phyloP scores from a whole-genome alignment of 768 basidiomycete genomes.

The Russula ochroleuca region DNA sequence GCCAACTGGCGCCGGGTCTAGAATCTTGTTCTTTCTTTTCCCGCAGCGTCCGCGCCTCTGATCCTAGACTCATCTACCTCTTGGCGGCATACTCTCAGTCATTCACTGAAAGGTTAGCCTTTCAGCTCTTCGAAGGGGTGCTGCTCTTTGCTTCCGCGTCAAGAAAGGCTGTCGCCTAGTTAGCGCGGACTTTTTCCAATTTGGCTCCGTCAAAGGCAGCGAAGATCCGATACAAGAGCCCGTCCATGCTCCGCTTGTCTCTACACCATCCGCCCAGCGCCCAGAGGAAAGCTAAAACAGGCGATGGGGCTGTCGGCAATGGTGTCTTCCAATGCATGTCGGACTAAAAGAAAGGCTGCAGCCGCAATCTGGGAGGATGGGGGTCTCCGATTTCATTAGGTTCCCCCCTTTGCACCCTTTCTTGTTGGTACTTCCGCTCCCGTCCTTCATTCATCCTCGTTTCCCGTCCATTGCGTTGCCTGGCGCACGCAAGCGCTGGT shows the following conservation, averaged over 20 bases:
- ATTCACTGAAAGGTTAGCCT: not conserved
- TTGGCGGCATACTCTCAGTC: not conserved
- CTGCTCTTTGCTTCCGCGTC: not conserved
- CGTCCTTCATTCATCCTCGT: constrained; percentile 13
- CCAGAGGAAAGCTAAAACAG: not conserved
- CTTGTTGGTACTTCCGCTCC: not conserved
- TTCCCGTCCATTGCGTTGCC: not conserved
- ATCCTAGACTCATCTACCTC: not conserved
- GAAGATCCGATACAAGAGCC: constrained; percentile 16
- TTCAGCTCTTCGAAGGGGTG: not conserved
- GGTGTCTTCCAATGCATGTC: not conserved
- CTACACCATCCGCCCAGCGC: not conserved
- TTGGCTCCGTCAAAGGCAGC: constrained; percentile 21
- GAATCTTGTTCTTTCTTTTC: constrained; percentile 9
- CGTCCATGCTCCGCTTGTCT: not conserved
- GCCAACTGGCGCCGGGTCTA: constrained; percentile 12
- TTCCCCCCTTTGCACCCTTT: not conserved
- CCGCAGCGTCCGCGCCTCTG: not conserved
- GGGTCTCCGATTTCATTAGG: not conserved
- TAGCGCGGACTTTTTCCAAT: constrained; percentile 1
- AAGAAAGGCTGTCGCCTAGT: not conserved
- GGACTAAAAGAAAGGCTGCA: not conserved
- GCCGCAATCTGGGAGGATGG: not conserved
- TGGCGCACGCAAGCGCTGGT: not conserved
- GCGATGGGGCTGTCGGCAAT: not conserved